Conservation (phyloP, 176 grass and related monocot species). For the Lolium rigidum region DNA sequence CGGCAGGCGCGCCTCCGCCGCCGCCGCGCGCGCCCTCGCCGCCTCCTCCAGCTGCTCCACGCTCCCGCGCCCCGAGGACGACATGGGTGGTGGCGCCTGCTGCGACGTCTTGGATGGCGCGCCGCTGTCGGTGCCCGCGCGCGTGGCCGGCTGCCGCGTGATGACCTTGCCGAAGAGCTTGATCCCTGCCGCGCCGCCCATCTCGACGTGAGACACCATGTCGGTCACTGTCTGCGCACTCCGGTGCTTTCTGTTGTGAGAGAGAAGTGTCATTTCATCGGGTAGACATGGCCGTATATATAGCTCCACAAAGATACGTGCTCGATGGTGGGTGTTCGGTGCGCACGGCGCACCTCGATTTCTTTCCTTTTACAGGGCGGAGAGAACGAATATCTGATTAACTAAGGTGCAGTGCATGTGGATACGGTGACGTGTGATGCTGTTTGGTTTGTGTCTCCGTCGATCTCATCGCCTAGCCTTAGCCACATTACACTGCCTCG, state of each 20-base stretch:
- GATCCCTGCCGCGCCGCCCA: constrained; percentile 48
- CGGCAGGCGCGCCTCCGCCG: constrained; percentile 53
- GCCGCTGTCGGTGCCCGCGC: background rate
- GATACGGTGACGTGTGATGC: constrained; percentile 18
- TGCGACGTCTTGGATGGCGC: background rate
- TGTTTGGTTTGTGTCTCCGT: background rate
- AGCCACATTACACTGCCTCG: background rate
- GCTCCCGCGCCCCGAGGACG: background rate
- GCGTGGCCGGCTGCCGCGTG: constrained; percentile 11
- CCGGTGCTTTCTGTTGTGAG: background rate
- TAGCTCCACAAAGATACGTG: background rate
- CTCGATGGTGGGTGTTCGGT: constrained; percentile 14
- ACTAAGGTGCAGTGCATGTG: background rate
- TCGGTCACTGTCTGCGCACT: background rate
- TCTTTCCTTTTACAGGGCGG: constrained; percentile 19
- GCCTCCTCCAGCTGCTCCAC: constrained; percentile 34
- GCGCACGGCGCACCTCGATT: constrained; percentile 32
- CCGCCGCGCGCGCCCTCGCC: constrained; percentile 51
- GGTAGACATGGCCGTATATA: constrained; percentile 34
- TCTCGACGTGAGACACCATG: constrained; percentile 62
- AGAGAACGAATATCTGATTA: background rate
- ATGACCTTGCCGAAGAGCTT: constrained; percentile 82
- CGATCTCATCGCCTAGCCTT: background rate
- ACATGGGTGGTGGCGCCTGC: background rate
- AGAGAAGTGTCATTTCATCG: background rate